These are phyloP conservation scores for Penicillium psychrosexuale DNA, from an alignment of 2,329 filamentous ascomycete species.

Conservation along the genomic window DNA sequence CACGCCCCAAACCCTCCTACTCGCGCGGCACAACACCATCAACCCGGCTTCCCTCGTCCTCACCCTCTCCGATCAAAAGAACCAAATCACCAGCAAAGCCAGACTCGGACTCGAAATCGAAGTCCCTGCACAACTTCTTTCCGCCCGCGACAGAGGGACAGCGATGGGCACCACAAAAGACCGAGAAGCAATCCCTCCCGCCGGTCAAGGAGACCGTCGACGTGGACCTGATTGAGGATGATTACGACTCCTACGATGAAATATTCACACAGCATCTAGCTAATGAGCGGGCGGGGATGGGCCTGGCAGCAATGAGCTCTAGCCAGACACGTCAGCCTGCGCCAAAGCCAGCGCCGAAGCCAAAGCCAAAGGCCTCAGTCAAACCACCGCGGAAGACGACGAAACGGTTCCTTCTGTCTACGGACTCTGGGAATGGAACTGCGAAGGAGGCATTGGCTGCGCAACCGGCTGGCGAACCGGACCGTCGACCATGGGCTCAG, in stretches of 20 bases:
- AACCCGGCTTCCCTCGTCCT: conserved; percentile 23
- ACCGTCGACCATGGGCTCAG: conserved; percentile 80
- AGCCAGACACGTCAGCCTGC: conserved; percentile 8
- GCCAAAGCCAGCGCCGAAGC: conserved; percentile 15
- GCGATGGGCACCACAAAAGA: conserved; percentile 36
- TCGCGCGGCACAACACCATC: conserved; percentile 4
- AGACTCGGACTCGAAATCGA: conserved; percentile 20
- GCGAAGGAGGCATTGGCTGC: conserved; percentile 11
- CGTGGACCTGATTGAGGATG: conserved; percentile 42
- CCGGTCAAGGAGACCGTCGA: conserved; percentile 21
- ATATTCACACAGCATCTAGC: conserved; percentile 35
- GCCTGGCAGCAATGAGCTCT: conserved; percentile 1
- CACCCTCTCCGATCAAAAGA: conserved; percentile 34
- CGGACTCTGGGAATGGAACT: background rate
- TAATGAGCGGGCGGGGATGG: conserved; percentile 16
- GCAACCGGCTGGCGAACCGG: conserved; percentile 26
- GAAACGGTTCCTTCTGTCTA: conserved; percentile 31
- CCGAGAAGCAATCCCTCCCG: conserved; percentile 18
- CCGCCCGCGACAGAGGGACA: conserved; percentile 39
- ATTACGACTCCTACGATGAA: conserved; percentile 40
- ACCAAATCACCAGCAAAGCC: conserved; percentile 5
- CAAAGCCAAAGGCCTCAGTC: background rate
- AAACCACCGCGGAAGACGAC: conserved; percentile 11
- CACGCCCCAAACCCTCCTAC: conserved; percentile 14
- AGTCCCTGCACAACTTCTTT: conserved; percentile 44